phyloP scores from a whole-genome alignment of 495 filamentous ascomycete genomes.

The Beverwykella pulmonaria region DNA sequence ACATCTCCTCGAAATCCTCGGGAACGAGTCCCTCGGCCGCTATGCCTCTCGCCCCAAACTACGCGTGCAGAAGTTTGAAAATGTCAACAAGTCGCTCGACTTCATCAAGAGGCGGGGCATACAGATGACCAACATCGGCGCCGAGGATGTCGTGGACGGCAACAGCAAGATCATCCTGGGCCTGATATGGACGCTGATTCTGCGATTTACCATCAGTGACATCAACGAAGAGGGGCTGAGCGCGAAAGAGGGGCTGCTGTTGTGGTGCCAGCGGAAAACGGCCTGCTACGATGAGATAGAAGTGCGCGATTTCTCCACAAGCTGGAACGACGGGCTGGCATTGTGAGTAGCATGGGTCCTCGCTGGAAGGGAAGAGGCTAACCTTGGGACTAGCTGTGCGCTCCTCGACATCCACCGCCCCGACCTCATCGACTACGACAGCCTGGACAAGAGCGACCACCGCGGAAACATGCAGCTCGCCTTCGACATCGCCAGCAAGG shows the following conservation, averaged over 20 bases:
- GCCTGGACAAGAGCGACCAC: constrained; percentile 91
- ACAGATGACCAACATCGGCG: constrained; percentile 97
- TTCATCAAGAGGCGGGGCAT: constrained; percentile 90
- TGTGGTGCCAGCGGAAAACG: constrained; percentile 98
- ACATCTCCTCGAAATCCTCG: constrained; percentile 93
- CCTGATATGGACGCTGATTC: constrained; percentile 95
- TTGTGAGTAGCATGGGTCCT: constrained; percentile 55
- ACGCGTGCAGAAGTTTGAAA: constrained; percentile 96
- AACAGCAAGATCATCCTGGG: constrained; percentile 97
- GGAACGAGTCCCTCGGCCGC: constrained; percentile 88
- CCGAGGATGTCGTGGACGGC: constrained; percentile 97
- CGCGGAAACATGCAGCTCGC: constrained; percentile 96
- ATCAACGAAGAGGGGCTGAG: constrained; percentile 98
- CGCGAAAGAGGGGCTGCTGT: constrained; percentile 88
- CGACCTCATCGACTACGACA: constrained; percentile 94
- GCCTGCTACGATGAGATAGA: constrained; percentile 97
- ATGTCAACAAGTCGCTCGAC: constrained; percentile 92
- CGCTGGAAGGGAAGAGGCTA: neutral
- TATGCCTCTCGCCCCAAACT: constrained; percentile 95
- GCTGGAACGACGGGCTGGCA: constrained; percentile 96
- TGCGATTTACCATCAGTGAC: constrained; percentile 96
- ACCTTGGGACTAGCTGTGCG: constrained; percentile 62
- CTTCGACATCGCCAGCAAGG: constrained; percentile 91
- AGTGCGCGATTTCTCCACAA: constrained; percentile 87
- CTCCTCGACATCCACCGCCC: constrained; percentile 95